These are phyloP conservation scores for Cercospora citrullina DNA, from an alignment of 2,329 filamentous ascomycete species.

Conservation along the genomic window DNA sequence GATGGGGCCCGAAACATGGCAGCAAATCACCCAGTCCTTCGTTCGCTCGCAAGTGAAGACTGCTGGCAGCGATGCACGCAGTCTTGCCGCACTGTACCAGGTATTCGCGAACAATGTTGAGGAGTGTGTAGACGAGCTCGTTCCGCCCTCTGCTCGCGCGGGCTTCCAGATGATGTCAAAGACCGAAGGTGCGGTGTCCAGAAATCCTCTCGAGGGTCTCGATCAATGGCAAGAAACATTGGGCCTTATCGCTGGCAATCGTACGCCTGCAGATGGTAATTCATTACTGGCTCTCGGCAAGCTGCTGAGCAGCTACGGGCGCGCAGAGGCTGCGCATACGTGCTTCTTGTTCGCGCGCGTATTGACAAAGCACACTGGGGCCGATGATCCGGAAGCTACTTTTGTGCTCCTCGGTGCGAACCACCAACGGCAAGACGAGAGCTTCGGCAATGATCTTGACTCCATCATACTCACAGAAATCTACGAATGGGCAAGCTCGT, in stretches of 20 bases:
- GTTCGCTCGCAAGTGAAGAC: slow-evolving; percentile 91
- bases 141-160: slow-evolving; percentile 86
- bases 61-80: slow-evolving; percentile 75
- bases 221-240: slow-evolving; percentile 95
- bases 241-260: slow-evolving; percentile 81
- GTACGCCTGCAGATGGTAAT: slow-evolving; percentile 74
- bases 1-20: slow-evolving; percentile 73
- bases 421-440: slow-evolving; percentile 61
- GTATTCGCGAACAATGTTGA: slow-evolving; percentile 91
- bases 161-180: slow-evolving; percentile 88
- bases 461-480: slow-evolving; percentile 92
- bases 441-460: slow-evolving; percentile 80
- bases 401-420: slow-evolving; percentile 86
- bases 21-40: slow-evolving; percentile 92
- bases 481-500: slow-evolving; percentile 83
- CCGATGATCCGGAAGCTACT: slow-evolving; percentile 75
- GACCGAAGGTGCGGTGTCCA: slow-evolving; percentile 60
- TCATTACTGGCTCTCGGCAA: slow-evolving; percentile 79
- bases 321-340: slow-evolving; percentile 87
- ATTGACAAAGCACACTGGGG: slow-evolving; percentile 71
- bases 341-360: slow-evolving; percentile 86
- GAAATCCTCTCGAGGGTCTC: slow-evolving; percentile 77
- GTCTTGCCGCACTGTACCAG: slow-evolving; percentile 87
- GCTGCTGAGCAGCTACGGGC: slow-evolving; percentile 79
- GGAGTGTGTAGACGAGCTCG: slow-evolving; percentile 92